Base-by-base conservation (phyloP, 805 yeast species). In the Saturnispora galanensis region DNA sequence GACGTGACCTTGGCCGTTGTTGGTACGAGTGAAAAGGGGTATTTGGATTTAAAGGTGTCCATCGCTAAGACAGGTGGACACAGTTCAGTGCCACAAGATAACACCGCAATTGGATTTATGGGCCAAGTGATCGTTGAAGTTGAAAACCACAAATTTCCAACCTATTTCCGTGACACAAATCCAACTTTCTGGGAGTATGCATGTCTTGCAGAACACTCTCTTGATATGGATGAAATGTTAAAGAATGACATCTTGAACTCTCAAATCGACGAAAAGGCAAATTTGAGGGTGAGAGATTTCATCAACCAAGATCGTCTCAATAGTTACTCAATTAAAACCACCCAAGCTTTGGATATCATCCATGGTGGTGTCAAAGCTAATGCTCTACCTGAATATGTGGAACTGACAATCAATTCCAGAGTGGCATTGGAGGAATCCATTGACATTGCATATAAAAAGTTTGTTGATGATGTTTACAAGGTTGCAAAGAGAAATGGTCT, bases 61-160 rank as follows among this genome's bases (percentile, higher is more conserved):
- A 54, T 73, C 32, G 63, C 52, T 38, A 66, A 73, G 6, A 72
- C 71, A 5, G 78, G 77, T 18, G 77, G 77, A 0, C 78, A 73
- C 54, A 70, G 76, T 0, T 68, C 74, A 0, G 57, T 71, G 15
- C 77, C 78, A 4, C 76, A 74, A 13, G 58, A 63, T 16, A 74
- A 71, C 52, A 71, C 77, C 0, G 56, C 69, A 1, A 72, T 73
- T 51, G 77, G 78, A 0, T 60, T 71, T 3, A 57, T 71, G 56
- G 63, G 74, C 3, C 64, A 66, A 46, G 57, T 73, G 46, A 60
- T 71, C 15, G 60, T 55, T 17, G 55, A 51, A 35, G 58, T 71
- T 36, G 77, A 73, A 46, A 60, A 57, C 13, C 44, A 45, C n/a
- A 66, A 56, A 32, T 71, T 60, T 46, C 57, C 61, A 13, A 61